phyloP scores from a whole-genome alignment of 2,329 filamentous ascomycete genomes.

The Aspergillus sp. region DNA sequence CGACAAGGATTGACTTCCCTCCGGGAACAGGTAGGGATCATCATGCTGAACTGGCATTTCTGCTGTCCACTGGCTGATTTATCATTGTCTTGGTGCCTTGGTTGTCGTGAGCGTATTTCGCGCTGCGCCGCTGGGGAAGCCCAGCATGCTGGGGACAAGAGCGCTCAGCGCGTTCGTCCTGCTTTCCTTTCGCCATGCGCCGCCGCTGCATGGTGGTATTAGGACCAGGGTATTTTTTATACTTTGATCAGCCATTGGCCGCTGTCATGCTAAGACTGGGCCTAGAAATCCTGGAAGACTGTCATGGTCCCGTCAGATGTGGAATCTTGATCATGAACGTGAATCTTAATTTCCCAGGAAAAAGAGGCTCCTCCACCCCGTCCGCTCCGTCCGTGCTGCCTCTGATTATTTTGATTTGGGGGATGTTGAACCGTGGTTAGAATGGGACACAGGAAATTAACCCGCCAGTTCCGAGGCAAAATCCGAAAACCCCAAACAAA shows the following conservation, averaged over 20 bases:
- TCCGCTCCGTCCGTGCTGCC: background rate
- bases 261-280: constrained; percentile 8
- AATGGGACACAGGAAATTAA: constrained; percentile 3
- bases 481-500: background rate
- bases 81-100: background rate
- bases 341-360: constrained; percentile 11
- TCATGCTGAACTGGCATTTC: background rate
- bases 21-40: constrained; percentile 10
- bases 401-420: constrained; percentile 4
- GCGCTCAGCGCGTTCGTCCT: background rate
- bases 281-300: constrained; percentile 4
- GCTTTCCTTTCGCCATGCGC: background rate
- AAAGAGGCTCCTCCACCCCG: constrained; percentile 7
- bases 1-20: constrained; percentile 14
- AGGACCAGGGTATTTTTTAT: constrained; percentile 6
- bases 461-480: background rate
- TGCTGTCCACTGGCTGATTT: background rate
- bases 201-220: background rate
- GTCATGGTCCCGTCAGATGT: constrained; percentile 1
- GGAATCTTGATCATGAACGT: constrained; percentile 12
- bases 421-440: background rate
- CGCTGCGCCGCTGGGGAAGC: background rate
- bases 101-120: constrained; percentile 4
- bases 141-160: background rate
- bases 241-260: constrained; percentile 3